Conservation (phyloP, 2,329 filamentous ascomycete genomes). For the Teratosphaeriaceae sp. region DNA sequence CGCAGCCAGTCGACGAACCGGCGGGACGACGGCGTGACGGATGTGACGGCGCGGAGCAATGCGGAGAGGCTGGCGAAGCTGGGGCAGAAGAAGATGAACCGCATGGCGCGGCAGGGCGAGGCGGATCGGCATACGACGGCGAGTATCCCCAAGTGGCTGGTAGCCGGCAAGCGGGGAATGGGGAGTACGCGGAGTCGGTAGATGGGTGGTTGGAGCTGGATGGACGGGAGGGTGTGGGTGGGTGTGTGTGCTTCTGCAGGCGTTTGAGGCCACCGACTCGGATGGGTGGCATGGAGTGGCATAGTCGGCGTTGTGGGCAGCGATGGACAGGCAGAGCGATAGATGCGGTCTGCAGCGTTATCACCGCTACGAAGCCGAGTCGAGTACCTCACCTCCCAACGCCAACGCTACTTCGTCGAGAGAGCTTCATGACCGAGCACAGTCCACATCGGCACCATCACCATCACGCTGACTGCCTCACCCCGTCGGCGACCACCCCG, state of each 20-base stretch:
- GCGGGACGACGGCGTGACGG: conserved; percentile 68
- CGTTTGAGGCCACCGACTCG: background rate
- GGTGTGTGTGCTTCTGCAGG: background rate
- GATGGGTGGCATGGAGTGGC: no score
- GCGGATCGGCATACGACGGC: conserved; percentile 84
- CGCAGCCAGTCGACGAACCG: conserved; percentile 61
- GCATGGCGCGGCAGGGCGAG: conserved; percentile 94
- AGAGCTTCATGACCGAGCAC: no score
- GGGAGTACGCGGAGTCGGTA: conserved; percentile 67
- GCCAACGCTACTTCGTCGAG: no score
- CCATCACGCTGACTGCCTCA: no score
- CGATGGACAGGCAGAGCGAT: no score
- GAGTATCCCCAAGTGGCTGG: conserved; percentile 81
- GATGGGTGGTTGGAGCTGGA: background rate
- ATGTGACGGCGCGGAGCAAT: conserved; percentile 62
- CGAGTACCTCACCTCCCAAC: no score
- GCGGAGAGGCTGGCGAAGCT: conserved; percentile 83
- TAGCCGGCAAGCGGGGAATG: conserved; percentile 87
- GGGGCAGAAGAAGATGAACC: conserved; percentile 96
- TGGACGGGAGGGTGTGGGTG: background rate
- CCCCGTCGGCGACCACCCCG: no score
- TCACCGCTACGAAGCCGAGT: no score
- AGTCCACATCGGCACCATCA: no score
- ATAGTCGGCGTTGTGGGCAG: no score
- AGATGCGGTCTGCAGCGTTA: no score